Evolutionary conservation across 1,139 yeast species (phyloP), one percentile per base, ranked within the genome.

Genomic region (Yamadazyma mexicana): DNA sequence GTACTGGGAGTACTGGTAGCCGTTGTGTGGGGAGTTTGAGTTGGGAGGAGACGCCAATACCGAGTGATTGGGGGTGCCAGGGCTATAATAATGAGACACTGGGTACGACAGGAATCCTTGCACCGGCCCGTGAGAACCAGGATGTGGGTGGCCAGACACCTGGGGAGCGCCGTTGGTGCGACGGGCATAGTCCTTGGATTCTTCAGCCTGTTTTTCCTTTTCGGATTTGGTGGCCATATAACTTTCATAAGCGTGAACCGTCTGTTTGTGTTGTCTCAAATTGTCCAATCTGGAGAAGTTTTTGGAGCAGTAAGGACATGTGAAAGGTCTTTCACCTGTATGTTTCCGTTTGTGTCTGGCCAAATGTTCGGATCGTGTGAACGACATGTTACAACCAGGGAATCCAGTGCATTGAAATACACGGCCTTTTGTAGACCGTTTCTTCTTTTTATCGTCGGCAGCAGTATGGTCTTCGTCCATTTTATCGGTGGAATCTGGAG

Each of bases 321-420:
- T 81, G 59, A 88, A 91, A 1, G 98, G 98, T 41, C 96, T 73
- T 61, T 91, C 98, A 33, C 97, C 98, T 1, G 97, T 89, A 59
- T 89, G 98, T 56, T 89, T 91, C 38, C 97, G 69, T 39, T 88
- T 85, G 64, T 89, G 98, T 45, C 98, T 74, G 2, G 96, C 96
- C 51, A 91, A 72, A 61, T 91, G 97, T 58, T 91, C 97, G 14
- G 88, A 81, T 44, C 96, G 66, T 2, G 95, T 87, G 59, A 89
- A 91, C 10, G 91, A 78, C 96, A 89, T 91, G 42, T 68, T 72
- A 61, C 98, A 89, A 47, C 86, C 91, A 12, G 91, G 89, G 58
- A 78, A 89, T 4, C 96, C 96, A 1, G 85, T 71, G 61, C 97
- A 89, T 58, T 83, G 92, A 62, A 88, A 89, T 17, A 86, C 77